Evolutionary conservation across 805 yeast species (phyloP), one percentile per base, ranked within the genome.

Genomic region (Teunomyces cretensis): DNA sequence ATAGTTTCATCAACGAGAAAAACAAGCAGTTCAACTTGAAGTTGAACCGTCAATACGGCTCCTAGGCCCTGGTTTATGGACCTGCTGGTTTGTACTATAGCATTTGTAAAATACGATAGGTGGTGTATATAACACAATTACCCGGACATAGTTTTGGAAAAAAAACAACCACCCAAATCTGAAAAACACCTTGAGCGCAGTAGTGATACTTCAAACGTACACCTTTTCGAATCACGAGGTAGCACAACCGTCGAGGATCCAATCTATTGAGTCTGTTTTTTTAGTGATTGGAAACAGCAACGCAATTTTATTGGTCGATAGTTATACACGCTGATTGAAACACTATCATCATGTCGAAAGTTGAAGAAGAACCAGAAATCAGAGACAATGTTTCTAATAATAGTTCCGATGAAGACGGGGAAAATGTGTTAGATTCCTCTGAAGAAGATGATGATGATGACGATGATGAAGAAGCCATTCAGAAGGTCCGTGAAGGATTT

Each of bases 361-460:
- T 59, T 50, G 64, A 65, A 43, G 70, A 64, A 48, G 74, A 70
- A 51, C 53, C 57, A 19, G 75, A 71, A 51, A 68, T 69, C 49
- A 62, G 61, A 36, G 67, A 65, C 43, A 64, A 65, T 40, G 62
- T 53, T 14, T 56, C 63, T 13, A 62, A 60, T 42, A 58, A 56
- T 46, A 48, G 57, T 35, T 62, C 71, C n/a, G 70, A 65, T 12
- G 71, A 61, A 33, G 68, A 67, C 39, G 66, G 66, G 30, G 61
- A 59, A 39, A 75, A 70, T 45, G 54, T 71, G 14, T 76, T 77
- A 49, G 94, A 61, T 35, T 67, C 87, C 54, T 86, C 95, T 8
- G 97, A 91, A 49, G 97, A 90, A 49, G 97, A 90, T 33, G 96
- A 87, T 6, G 96, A 88, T 30, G 91, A 84, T 38, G 96, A 88